Percentiles rank a stretch among this genome's conserved stretches.
Conservation (phyloP, 805 yeast species). For the Yueomyces sp. region DNA sequence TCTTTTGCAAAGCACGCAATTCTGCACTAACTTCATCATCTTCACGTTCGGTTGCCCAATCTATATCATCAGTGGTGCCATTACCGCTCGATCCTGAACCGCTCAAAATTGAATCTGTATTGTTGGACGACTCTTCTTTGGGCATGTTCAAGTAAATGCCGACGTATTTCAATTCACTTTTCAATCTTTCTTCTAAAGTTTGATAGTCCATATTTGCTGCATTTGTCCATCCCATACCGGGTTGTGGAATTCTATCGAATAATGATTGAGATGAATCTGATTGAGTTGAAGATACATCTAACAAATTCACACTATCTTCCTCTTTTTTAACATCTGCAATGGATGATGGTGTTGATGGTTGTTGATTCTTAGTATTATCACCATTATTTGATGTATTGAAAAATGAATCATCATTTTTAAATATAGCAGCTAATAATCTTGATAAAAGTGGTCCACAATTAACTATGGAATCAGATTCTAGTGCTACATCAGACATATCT, state of each 20-base stretch:
- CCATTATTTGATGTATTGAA: not conserved
- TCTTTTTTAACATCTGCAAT: slow-evolving; percentile 7
- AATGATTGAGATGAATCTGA: slow-evolving; percentile 4
- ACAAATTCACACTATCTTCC: slow-evolving; percentile 4
- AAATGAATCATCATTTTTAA: slow-evolving; percentile 20
- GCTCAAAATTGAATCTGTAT: not conserved
- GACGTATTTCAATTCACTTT: slow-evolving; percentile 76
- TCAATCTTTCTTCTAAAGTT: slow-evolving; percentile 74
- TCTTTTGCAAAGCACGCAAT: slow-evolving; percentile 56
- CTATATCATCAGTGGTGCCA: slow-evolving; percentile 19
- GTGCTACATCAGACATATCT: slow-evolving; percentile 36
- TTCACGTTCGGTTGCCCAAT: slow-evolving; percentile 68
- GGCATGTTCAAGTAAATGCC: slow-evolving; percentile 67
- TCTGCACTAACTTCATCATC: slow-evolving; percentile 92
- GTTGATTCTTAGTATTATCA: slow-evolving; percentile 1
- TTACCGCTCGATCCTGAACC: not conserved
- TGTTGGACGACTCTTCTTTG: slow-evolving; percentile 11
- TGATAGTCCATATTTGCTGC: slow-evolving; percentile 49
- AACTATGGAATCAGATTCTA: slow-evolving; percentile 54
- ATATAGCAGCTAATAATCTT: slow-evolving; percentile 67
- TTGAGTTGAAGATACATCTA: slow-evolving; percentile 6
- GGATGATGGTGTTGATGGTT: not conserved
- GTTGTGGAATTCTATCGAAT: slow-evolving; percentile 21
- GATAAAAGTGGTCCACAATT: slow-evolving; percentile 89
- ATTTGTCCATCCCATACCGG: slow-evolving; percentile 32